Percentiles rank a stretch among this genome's conserved stretches.
These are phyloP conservation scores for Glebionis coronaria DNA, from an alignment of 129 eudicot species.

Conservation along the genomic window DNA sequence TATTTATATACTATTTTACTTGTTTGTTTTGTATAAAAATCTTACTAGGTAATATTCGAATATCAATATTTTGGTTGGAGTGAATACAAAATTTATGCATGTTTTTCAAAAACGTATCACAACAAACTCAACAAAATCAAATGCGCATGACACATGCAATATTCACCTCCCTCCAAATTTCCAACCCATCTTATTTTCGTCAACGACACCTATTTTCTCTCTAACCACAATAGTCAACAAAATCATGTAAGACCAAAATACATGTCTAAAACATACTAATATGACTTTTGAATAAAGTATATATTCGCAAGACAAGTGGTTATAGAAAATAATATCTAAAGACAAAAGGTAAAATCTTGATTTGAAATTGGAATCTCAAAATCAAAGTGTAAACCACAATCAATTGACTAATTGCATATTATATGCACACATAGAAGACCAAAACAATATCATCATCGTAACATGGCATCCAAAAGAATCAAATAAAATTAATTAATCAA, in stretches of 20 bases:
- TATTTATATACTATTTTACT: too few species aligned
- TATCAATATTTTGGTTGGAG: too few species aligned
- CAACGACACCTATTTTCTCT: conserved; percentile 7
- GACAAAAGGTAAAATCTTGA: conserved; percentile 15
- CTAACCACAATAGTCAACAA: neutral
- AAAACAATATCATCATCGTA: conserved; percentile 17
- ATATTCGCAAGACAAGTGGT: neutral
- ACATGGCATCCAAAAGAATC: conserved; percentile 22
- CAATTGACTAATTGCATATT: conserved; percentile 25
- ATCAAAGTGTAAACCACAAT: conserved; percentile 23
- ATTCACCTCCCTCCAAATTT: conserved; percentile 13
- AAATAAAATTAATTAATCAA: conserved; percentile 21
- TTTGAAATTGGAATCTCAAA: conserved; percentile 26
- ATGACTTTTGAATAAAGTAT: neutral
- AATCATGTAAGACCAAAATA: neutral
- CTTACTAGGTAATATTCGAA: too few species aligned
- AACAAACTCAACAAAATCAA: neutral
- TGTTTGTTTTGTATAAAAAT: too few species aligned
- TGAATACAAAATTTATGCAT: too few species aligned
- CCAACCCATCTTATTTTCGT: conserved; percentile 13
- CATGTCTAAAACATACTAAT: neutral
- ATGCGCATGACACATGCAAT: neutral
- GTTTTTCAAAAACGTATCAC: too few species aligned
- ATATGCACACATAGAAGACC: conserved; percentile 18
- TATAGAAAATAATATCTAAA: conserved; percentile 11